phyloP scores from a whole-genome alignment of 257 asterid species.

The Fraxinus americana region DNA sequence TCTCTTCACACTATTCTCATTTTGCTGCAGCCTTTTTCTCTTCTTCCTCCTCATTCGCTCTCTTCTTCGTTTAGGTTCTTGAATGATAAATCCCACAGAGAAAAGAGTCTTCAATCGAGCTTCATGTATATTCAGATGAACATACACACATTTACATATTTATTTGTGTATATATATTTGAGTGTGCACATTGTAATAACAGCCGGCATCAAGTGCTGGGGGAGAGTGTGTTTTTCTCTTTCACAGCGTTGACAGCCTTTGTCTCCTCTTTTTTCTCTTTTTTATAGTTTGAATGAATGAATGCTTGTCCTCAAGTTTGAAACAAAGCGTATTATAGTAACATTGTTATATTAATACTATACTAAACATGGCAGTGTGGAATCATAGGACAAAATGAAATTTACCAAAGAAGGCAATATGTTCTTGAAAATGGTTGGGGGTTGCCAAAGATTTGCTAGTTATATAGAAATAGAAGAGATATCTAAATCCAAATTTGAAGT shows the following conservation, averaged over 20 bases:
- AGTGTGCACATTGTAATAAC: background rate
- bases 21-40: slow-evolving; percentile 18
- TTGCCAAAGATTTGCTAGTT: background rate
- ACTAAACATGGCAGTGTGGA: background rate
- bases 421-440: background rate
- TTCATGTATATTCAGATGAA: background rate
- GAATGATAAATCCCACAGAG: background rate
- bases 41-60: background rate
- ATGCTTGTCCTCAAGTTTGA: background rate
- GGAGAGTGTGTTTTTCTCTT: background rate
- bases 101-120: background rate
- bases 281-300: background rate
- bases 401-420: background rate
- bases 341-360: background rate
- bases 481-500: background rate
- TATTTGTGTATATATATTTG: too few relatives aligned
- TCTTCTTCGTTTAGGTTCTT: background rate
- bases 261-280: background rate
- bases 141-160: too few relatives aligned
- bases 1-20: slow-evolving; percentile 29
- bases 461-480: background rate
- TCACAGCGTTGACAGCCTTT: background rate
- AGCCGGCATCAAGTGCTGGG: background rate
- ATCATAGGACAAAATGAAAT: background rate
- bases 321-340: background rate